Base-by-base conservation (phyloP, 192 early-diverging fungal species). In the Gryganskiella cystojenkinii region DNA sequence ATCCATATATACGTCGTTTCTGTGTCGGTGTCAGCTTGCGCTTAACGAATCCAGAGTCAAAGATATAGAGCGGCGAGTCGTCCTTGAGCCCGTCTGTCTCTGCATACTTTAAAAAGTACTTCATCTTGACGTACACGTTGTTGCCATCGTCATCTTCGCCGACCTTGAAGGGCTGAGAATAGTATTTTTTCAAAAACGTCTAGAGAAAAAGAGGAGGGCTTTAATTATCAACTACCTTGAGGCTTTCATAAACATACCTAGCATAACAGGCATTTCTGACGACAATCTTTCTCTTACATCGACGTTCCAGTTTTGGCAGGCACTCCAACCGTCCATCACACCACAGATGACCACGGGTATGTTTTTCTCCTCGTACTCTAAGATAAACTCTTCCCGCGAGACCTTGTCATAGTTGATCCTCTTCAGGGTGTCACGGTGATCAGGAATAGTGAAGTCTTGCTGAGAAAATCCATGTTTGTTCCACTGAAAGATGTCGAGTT, bases 61-160 rank as follows among this genome's bases (percentile, higher is more conserved):
- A 95, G 45, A 94, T 93, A 63, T 95, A 95, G 17, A 95, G 82
- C 13, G 92, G 92, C 5, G 86, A 88, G 61, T 94, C 92, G 61
- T 94, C 92, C 35, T 81, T 67, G 33, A 64, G 64, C 2, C 74
- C 86, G 33, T 80, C 86, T 17, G 73, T 64, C 31, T 79, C 62
- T 4, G 81, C 83, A 58, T 89, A 91, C 37, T 85, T 76, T 15
- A 89, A 62, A 63, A 90, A 91, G 66, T 90, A 79, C 64, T 89
- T 88, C 61, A 91, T 79, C 47, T 79, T 78, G 67, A 93, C 66
- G 55, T 89, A 87, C 19, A 91, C 91, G 45, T 87, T 81, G 50
- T 90, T 80, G 19, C 86, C 92, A 53, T 93, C 83, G 61, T 93
- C 90, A 62, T 93, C 91, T 56, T 94, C 91, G n/a, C 93, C 92